Evolutionary conservation across 106 monocot species (phyloP), one percentile per base, ranked within the genome.

Genomic region (Amphibolis antarctica): DNA sequence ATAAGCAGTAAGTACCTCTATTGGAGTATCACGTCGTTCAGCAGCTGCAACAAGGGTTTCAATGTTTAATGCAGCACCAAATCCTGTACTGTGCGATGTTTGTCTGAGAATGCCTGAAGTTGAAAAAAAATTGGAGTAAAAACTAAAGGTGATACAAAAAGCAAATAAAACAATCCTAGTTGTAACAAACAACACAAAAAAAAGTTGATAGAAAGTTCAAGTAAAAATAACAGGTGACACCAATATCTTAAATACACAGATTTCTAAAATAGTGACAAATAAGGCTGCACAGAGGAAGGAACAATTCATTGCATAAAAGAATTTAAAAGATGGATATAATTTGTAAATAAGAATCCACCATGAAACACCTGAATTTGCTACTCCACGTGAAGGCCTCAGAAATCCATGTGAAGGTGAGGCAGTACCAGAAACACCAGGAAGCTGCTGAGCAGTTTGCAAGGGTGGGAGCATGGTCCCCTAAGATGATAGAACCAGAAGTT

Each of bases 1-100:
- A 20, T 21, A 7, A 22, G 12, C 44, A 63, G 42, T 64, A 66
- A 29, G 42, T 29, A 90, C 96, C 82, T 87, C 87, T 46, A 98
- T 85, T 31, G 77, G 90, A 60, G 90, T 78, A 60, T 98, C 90
- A 62, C 90, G 84, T 81, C 68, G 76, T 85, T 90, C 90, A 77
- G 96, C 96, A 42, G 96, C 96, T 1, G 87, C 84, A 75, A 98
- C 85, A 57, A 98, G 82, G 23, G 96, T 98, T 71, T 87, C 96
- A 64, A 91, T 98, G 59, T 91, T 98, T 59, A 98, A 62, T 63
- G 96, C 86, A 67, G 96, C 79, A 21, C 90, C 90, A 85, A 98
- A 98, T 23, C 96, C 90, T 21, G 82, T 79, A 63, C 43, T 79
- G 46, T 84, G 79, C 55, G 96, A 89, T 44, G 81, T 59, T 74